Evolutionary conservation across 345 rosid genomes (phyloP), one percentile per base, ranked within the genome.

Genomic region (Lumnitzera littorea): DNA sequence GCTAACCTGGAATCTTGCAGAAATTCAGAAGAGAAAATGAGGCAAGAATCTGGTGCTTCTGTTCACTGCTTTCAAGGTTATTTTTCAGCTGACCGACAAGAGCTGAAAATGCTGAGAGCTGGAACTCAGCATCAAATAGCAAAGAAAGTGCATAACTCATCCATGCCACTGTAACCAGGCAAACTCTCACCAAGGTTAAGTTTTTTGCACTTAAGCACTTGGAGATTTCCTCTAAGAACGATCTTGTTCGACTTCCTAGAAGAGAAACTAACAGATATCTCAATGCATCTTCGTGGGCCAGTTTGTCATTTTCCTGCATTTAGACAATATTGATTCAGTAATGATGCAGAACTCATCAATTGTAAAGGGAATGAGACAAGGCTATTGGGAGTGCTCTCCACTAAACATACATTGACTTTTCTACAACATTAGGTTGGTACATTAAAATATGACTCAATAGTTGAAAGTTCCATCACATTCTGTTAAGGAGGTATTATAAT

Each of bases 1-100:
- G 47, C 71, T 62, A 56, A 82, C 87, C 91, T 76, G 85, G 69
- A 62, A 69, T 65, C 72, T 75, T 74, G 62, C 76, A 76, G 61
- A 85, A 78, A 64, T 71, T 80, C 5, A 80, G 76, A 17, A 85
- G 72, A 13, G 78, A 76, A 50, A 78, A 51, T 24, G 87, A 85
- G 59, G 87, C 85, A 56, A 82, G 82, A 64, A 78, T 75, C 67
- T 71, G 76, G 17, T 70, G 78, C 55, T 76, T 55, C 25, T 16
- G 68, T 60, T 75, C 69, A 48, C 73, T 77, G 56, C 67, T 63
- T 67, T 67, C 64, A 56, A 82, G 71, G 56, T 46, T 72, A 48
- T 73, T 64, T 76, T 80, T 80, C 60, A 82, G 74, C 59, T 55
- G 76, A 31, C 78, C 66, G 47, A 80, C 67, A 58, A 82, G 78